phyloP scores from a whole-genome alignment of 2,329 filamentous ascomycete genomes.

The Apiospora pterosperma region DNA sequence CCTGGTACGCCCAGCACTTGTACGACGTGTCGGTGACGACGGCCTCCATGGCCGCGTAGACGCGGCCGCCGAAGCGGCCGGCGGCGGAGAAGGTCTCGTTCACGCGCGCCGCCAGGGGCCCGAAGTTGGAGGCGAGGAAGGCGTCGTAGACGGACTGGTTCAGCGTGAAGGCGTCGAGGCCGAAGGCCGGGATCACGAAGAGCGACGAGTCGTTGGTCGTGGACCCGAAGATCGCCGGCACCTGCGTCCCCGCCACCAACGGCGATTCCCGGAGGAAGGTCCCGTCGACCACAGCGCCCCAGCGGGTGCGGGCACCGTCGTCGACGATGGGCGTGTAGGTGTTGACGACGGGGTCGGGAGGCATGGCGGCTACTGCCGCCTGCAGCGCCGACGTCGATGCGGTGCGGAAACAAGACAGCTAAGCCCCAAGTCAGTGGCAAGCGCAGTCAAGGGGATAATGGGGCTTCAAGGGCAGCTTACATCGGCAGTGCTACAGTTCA shows the following conservation, averaged over 20 bases:
- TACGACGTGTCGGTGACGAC: constrained; percentile 17
- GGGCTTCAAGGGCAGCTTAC: too few species aligned
- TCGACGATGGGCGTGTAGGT: constrained; percentile 12
- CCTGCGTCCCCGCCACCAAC: constrained; percentile 17
- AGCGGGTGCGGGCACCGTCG: constrained; percentile 14
- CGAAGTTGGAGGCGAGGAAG: constrained; percentile 24
- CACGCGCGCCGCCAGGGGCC: constrained; percentile 17
- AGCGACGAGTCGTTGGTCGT: constrained; percentile 21
- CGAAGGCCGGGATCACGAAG: constrained; percentile 19
- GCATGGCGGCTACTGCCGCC: constrained; percentile 11
- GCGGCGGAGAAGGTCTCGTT: constrained; percentile 19
- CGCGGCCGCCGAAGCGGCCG: constrained; percentile 13
- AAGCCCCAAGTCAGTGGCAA: background rate
- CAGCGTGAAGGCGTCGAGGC: constrained; percentile 10
- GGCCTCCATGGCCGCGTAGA: constrained; percentile 13
- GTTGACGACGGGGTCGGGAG: background rate
- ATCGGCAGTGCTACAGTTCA: constrained; percentile 21
- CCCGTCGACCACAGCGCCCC: constrained; percentile 22
- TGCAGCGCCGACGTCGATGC: constrained; percentile 9
- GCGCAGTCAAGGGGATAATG: background rate
- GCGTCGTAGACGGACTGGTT: constrained; percentile 19
- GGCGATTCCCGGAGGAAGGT: constrained; percentile 20
- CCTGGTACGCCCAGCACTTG: constrained; percentile 17
- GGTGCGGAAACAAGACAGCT: constrained; percentile 16
- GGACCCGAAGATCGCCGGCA: constrained; percentile 25